Evolutionary conservation across 1,284 basidiomycete genomes (phyloP), one percentile per base, ranked within the genome.

Genomic region (Ceratobasidium sp.): DNA sequence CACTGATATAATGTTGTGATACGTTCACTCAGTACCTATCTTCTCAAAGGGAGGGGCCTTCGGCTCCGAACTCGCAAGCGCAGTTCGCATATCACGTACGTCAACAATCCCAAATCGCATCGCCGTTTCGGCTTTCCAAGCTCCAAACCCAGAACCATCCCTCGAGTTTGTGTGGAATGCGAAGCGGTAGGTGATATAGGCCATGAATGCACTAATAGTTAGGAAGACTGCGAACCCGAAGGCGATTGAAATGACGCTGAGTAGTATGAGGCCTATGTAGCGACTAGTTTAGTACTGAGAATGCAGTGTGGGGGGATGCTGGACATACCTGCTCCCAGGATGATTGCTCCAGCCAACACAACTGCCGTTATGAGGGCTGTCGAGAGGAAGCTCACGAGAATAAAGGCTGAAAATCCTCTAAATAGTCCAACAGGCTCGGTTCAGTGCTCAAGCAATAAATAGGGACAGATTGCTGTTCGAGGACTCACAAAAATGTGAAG

Each of bases 251-350:
- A 67, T 38, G 14, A 67, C 50, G 14, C 35, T 32, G 26, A 67
- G 64, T 9, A 67, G 30, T 18, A 67, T 43, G 13, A 41, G 16
- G 30, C 64, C 64, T 67, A 30, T n/a, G 30, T 11, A 11, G 35
- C 11, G 35, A 11, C 11, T 38, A 38, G 35, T 38, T 38, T 11
- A 11, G 35, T 38, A 11, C 11, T 38, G 35, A 38, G 35, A 11
- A 11, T 38, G 6, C 35, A 38, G 6, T 11, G 11, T 38, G 35
- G 35, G 35, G 35, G 35, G 35, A 38, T 13, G 13, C 21, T 43
- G 49, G 11, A 67, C 64, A 49, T 55, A 67, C 64, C 35, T 28
- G 64, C 64, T 67, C 64, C 64, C n/a, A 67, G 38, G 49, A 67
- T 55, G 18, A 67, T 26, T 5, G 32, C 41, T 8, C 64, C 64